Percentiles rank a stretch among this genome's conserved stretches.
phyloP scores from a whole-genome alignment of 176 grass and related monocot genomes.

The Oropetium thomaeum region DNA sequence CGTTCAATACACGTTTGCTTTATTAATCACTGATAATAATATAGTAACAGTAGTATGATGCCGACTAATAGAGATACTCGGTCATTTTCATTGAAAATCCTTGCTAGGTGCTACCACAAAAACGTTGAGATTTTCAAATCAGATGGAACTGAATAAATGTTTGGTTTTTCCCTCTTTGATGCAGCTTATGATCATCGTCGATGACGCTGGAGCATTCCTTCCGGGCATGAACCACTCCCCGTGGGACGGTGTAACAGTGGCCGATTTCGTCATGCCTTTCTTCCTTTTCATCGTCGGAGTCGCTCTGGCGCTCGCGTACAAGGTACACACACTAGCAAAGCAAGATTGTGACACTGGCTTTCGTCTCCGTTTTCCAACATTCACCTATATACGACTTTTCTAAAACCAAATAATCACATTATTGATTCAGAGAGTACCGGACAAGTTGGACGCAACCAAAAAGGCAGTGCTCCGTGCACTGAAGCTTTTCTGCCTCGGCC shows the following conservation, averaged over 20 bases:
- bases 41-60: not conserved
- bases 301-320: conserved; percentile 77
- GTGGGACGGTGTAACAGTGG: conserved; percentile 72
- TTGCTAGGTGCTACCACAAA: not conserved
- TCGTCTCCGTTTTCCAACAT: not conserved
- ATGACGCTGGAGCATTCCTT: conserved; percentile 71
- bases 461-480: conserved; percentile 75
- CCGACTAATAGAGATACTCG: not conserved
- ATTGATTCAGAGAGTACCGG: conserved; percentile 53
- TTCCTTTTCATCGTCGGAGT: conserved; percentile 96
- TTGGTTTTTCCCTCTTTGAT: conserved; percentile 18
- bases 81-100: conserved; percentile 14
- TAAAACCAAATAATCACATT: conserved; percentile 15
- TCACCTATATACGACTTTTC: not conserved
- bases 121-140: not conserved
- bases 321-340: conserved; percentile 48
- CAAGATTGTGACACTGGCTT: not conserved
- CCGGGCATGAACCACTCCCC: conserved; percentile 69
- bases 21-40: not conserved
- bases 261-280: conserved; percentile 98
- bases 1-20: not conserved
- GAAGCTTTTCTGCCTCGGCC: conserved; percentile 77
- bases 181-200: conserved; percentile 96
- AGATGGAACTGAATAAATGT: not conserved
- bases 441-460: conserved; percentile 64